Evolutionary conservation across 2,329 filamentous ascomycete species (phyloP), one percentile per base, ranked within the genome.

Genomic region (Neodidymelliopsis sp.): DNA sequence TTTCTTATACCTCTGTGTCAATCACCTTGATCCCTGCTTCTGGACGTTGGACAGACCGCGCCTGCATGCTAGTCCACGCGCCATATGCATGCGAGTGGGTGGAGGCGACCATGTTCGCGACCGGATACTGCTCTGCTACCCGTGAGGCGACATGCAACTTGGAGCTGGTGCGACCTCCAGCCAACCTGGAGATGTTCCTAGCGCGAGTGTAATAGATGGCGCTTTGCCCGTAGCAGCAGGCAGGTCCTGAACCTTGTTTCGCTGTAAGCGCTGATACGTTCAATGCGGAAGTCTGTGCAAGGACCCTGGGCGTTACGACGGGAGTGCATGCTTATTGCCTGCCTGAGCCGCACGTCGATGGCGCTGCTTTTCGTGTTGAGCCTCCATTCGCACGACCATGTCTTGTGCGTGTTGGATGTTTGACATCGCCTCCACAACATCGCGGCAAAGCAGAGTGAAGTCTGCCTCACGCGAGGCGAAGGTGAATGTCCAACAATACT

Each of bases 331-430:
- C 48, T 37, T 41, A 15, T 42, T 39, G 49, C 36, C 39, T 45
- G 46, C 39, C 53, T 60, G 66, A 71, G 65, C 67, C 67, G 67
- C 66, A 69, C 62, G 42, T 51, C 44, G 53, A 57, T 58, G 55
- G 57, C 49, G 38, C 42, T 52, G 37, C 31, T 48, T 54, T 49
- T 62, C 56, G 66, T 66, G 64, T 59, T 64, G 56, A 63, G 57
- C 49, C 61, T 65, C 59, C 28, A 69, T 70, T 66, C 58, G 69
- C 53, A 54, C 59, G 46, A 34, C 29, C 16, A 25, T 13, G 25
- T 36, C 49, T 49, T 51, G 41, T 31, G 29, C 13, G 28, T 53
- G 60, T 60, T 62, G 56, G 52, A 30, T 34, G 33, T 47, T 50
- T 18, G 16, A 45, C 58, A 57, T 49, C 25, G 57, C 59, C 60